A percentile compares a stretch with the other conserved stretches of the same genome.
Conservation (phyloP, 139 green algal species). For the Coccomyxa sp. region DNA sequence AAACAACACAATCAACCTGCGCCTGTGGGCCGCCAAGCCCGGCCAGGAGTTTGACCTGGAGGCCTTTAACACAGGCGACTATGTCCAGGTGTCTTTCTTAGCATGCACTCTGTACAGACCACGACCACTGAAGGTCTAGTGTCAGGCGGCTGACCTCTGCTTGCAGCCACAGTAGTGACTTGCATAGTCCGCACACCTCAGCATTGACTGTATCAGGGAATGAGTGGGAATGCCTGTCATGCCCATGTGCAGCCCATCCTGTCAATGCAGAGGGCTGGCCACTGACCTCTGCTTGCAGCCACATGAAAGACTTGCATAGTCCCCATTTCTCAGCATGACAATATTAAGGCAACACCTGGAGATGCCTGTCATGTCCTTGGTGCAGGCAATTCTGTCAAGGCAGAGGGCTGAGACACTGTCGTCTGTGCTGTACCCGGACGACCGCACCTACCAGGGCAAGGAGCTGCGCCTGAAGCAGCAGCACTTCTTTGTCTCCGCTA, state of each 20-base stretch:
- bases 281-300: constrained; percentile 82
- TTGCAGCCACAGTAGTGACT: no score
- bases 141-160: no score
- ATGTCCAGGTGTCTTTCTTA: constrained; percentile 50
- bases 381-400: constrained; percentile 90
- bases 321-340: no score
- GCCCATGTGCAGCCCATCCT: constrained; percentile 73
- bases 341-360: no score
- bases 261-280: constrained; percentile 92
- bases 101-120: not conserved
- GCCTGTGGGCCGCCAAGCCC: constrained; percentile 94
- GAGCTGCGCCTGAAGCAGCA: constrained; percentile 99
- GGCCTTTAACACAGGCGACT: constrained; percentile 96
- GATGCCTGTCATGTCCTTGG: not conserved
- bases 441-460: constrained; percentile 95
- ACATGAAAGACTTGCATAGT: no score
- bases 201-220: no score
- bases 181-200: no score
- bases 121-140: no score
- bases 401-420: constrained; percentile 95
- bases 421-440: constrained; percentile 96
- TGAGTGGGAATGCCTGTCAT: not conserved
- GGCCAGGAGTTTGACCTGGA: constrained; percentile 94
- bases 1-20: constrained; percentile 98
- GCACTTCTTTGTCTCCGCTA: constrained; percentile 97